These are phyloP conservation scores for Fusarium armeniacum DNA, from an alignment of 2,329 filamentous ascomycete genomes.

Conservation along the genomic window DNA sequence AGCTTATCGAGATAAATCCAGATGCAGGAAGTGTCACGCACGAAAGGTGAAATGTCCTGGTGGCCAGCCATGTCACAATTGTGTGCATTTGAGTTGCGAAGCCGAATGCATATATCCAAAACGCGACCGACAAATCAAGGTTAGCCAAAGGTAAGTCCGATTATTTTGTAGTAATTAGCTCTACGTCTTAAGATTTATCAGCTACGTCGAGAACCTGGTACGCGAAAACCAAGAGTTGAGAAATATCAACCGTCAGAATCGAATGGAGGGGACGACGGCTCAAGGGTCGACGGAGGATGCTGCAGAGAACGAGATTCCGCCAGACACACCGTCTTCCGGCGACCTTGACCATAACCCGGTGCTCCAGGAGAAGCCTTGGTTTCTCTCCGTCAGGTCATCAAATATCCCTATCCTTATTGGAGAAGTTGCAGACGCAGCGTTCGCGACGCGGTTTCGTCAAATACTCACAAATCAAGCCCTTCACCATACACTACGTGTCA, in stretches of 20 bases:
- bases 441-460: constrained; percentile 34
- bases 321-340: not conserved
- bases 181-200: not conserved
- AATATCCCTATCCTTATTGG: constrained; percentile 28
- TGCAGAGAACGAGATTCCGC: not conserved
- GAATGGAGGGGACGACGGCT: not conserved
- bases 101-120: not conserved
- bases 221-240: not conserved
- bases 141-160: not conserved
- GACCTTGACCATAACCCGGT: constrained; percentile 11
- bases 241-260: not conserved
- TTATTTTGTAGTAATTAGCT: not conserved
- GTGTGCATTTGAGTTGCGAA: not conserved
- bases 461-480: constrained; percentile 7
- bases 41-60: too few relatives aligned
- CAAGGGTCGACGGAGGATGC: not conserved
- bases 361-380: constrained; percentile 23
- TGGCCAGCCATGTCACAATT: too few relatives aligned
- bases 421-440: constrained; percentile 31
- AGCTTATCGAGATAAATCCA: too few relatives aligned
- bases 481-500: constrained; percentile 25
- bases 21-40: too few relatives aligned
- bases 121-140: constrained; percentile 3
- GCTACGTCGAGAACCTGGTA: not conserved
- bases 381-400: constrained; percentile 19